Evolutionary conservation across 2,329 filamentous ascomycete genomes (phyloP).

Genomic region (Beauveria brongniartii): DNA sequence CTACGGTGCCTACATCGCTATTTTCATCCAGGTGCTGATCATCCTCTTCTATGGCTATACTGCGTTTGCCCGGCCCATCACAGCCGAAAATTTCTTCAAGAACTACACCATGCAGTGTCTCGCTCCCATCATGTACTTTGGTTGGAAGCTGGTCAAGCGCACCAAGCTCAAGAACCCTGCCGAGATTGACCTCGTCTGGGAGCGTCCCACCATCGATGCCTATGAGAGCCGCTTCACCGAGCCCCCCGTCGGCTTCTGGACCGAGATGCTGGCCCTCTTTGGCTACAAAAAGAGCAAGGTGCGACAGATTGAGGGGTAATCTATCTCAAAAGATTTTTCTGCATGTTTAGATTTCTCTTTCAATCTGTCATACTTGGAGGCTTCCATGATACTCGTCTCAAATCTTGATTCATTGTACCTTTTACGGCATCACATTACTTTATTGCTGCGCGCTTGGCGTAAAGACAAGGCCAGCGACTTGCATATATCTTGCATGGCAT

Average conservation of each 20-base stretch:
- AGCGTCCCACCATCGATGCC: slow-evolving; percentile 49
- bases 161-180: slow-evolving; percentile 45
- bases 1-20: slow-evolving; percentile 42
- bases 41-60: slow-evolving; percentile 49
- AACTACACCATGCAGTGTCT: slow-evolving; percentile 52
- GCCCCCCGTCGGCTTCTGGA: slow-evolving; percentile 46
- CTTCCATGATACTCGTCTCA: background rate
- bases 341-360: background rate
- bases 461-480: background rate
- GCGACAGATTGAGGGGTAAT: slow-evolving; percentile 16
- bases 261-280: slow-evolving; percentile 42
- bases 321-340: background rate
- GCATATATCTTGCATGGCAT: background rate
- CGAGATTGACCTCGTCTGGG: slow-evolving; percentile 53
- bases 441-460: background rate
- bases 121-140: slow-evolving; percentile 43
- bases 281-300: slow-evolving; percentile 18
- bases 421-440: background rate
- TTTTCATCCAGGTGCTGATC: slow-evolving; percentile 33
- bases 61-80: slow-evolving; percentile 39
- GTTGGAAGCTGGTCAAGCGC: slow-evolving; percentile 56
- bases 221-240: slow-evolving; percentile 46
- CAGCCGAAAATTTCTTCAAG: slow-evolving; percentile 37
- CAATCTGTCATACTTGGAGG: background rate
- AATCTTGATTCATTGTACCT: background rate